A percentile compares a stretch with the other conserved stretches of the same genome.
These are phyloP conservation scores for Gossypium aridum DNA, from an alignment of 441 rosid species.

Conservation along the genomic window DNA sequence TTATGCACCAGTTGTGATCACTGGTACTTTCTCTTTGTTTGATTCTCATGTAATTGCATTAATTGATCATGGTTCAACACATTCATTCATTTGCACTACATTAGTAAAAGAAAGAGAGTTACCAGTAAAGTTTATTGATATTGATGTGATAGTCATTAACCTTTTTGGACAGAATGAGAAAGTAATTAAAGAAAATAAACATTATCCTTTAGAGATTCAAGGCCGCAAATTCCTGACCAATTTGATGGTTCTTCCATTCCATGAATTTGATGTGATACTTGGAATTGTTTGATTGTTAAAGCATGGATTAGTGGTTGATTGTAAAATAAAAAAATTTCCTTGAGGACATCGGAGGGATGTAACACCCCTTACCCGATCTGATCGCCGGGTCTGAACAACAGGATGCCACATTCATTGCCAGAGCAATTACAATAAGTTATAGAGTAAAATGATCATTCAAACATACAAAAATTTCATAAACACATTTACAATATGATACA, in stretches of 20 bases:
- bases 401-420: background rate
- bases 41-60: background rate
- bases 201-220: background rate
- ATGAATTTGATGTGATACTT: background rate
- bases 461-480: no score
- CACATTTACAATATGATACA: background rate
- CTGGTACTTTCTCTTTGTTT: background rate
- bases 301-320: background rate
- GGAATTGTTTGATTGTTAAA: background rate
- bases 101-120: background rate
- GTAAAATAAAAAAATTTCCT: no score
- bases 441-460: no score
- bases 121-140: background rate
- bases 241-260: background rate
- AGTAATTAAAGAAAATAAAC: background rate
- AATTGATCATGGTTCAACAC: background rate
- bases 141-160: no score
- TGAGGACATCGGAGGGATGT: background rate
- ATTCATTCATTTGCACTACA: background rate
- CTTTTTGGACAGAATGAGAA: background rate
- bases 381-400: background rate
- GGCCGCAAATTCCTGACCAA: background rate
- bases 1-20: background rate
- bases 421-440: background rate
- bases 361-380: background rate